Evolutionary conservation across 495 filamentous ascomycete species (phyloP), one percentile per base, ranked within the genome.

Genomic region (Usnea hakonensis): DNA sequence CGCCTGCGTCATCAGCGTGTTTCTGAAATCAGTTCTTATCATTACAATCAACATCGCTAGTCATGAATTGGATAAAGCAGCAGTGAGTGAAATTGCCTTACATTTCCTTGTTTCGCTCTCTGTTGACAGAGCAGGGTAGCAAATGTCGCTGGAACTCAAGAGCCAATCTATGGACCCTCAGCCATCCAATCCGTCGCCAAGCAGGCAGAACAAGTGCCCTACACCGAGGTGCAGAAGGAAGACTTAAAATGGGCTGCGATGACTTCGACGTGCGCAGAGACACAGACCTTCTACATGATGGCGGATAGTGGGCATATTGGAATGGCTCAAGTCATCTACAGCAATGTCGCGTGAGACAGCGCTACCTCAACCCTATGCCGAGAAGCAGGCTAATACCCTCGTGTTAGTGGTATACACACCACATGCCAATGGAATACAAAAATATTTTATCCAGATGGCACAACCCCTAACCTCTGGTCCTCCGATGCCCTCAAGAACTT

Each of bases 281-380:
- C 91, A n/a, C 89, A 97, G 77, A 90, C 83, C 62, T 98, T 97
- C 77, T 97, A 98, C 76, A 74, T 95, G 72, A 87, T 86, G 78
- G 77, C 88, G 53, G 89, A 96, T 62, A 80, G 75, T 61, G 95
- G 94, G 21, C 79, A 85, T 64, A 70, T 93, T 65, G 90, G 81
- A 8, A 81, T 96, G 74, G 84, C 81, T 57, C 95, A 97, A 80
- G 81, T 97, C 73, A 96, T 97, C 72, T 97, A 97, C 82, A 96
- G 88, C 77, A 98, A 96, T 75, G 90, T 98, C 75, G 87, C 83
- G 94, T 97, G 83, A 80, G 91, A 72, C 30, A 56, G 57, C 55
- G 40, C 44, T 32, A 57, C 16, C 26, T 57, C 38, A 11, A 38
- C 48, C 9, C 17, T 36, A 44, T 26, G n/a, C 40, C 28, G 26